Percentiles rank a stretch among this genome's conserved stretches.
phyloP scores from a whole-genome alignment of 371 early-diverging fungal genomes.

The Apophysomyces trapeziformis region DNA sequence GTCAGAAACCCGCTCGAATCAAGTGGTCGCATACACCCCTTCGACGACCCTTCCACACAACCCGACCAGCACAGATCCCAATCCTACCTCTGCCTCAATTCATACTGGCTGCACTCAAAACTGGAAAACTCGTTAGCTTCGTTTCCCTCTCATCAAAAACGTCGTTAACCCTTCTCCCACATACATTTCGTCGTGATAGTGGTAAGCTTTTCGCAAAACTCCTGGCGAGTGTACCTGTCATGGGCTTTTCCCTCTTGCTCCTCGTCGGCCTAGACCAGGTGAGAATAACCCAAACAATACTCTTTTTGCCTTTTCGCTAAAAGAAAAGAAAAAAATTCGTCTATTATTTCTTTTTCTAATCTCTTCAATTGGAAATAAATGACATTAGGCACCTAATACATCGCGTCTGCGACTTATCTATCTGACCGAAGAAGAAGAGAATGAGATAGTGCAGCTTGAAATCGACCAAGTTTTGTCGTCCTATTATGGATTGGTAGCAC shows the following conservation, averaged over 20 bases:
- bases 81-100: slow-evolving; percentile 48
- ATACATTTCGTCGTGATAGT: slow-evolving; percentile 38
- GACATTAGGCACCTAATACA: slow-evolving; percentile 59
- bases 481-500: slow-evolving; percentile 37
- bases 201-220: slow-evolving; percentile 34
- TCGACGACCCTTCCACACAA: slow-evolving; percentile 37
- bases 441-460: slow-evolving; percentile 39
- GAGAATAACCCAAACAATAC: background rate
- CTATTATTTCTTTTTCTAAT: no score
- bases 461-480: slow-evolving; percentile 32
- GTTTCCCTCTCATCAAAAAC: slow-evolving; percentile 53
- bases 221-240: slow-evolving; percentile 44
- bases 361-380: background rate
- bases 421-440: slow-evolving; percentile 58
- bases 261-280: slow-evolving; percentile 51
- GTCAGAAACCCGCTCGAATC: background rate
- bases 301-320: no score
- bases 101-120: slow-evolving; percentile 38
- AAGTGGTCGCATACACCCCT: background rate
- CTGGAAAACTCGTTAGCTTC: slow-evolving; percentile 50
- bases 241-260: slow-evolving; percentile 43
- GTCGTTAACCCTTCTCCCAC: slow-evolving; percentile 53
- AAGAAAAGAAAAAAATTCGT: no score
- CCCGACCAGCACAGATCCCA: slow-evolving; percentile 30
- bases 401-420: slow-evolving; percentile 59